These are phyloP conservation scores for Pythium utonaiense DNA, from an alignment of 352 stramenopile genomes.

Conservation along the genomic window DNA sequence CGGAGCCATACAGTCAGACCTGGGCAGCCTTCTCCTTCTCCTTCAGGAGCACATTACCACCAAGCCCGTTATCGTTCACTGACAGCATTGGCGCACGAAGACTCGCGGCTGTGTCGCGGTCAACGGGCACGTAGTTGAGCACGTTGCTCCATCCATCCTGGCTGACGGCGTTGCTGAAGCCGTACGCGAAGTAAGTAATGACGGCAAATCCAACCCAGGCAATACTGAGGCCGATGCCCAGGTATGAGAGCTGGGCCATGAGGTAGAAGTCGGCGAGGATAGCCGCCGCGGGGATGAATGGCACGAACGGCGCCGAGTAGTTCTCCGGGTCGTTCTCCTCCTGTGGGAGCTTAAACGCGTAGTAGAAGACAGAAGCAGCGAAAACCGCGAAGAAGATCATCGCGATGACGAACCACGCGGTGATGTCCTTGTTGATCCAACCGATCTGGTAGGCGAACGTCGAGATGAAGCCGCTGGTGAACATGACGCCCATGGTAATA, in stretches of 20 bases:
- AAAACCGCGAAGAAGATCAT: constrained; percentile 50
- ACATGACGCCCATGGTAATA: constrained; percentile 16
- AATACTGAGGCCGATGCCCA: constrained; percentile 15
- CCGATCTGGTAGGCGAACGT: constrained; percentile 70
- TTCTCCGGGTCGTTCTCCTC: constrained; percentile 37
- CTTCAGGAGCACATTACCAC: constrained; percentile 18
- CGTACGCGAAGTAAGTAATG: constrained; percentile 75
- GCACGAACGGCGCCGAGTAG: constrained; percentile 62
- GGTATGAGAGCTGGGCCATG: constrained; percentile 44
- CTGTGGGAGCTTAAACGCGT: constrained; percentile 60
- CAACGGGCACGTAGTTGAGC: constrained; percentile 44
- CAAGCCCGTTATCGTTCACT: constrained; percentile 38
- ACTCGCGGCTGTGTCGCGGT: constrained; percentile 14
- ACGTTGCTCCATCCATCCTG: constrained; percentile 54
- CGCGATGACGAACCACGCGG: constrained; percentile 32
- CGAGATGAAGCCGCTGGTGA: constrained; percentile 33
- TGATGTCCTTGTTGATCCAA: constrained; percentile 41
- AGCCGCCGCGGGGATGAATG: constrained; percentile 49
- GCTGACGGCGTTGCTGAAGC: constrained; percentile 58
- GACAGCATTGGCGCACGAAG: constrained; percentile 51
- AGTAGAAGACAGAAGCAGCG: constrained; percentile 28
- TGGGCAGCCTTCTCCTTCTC: constrained; percentile 28
- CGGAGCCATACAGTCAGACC: constrained; percentile 9
- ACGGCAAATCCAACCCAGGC: constrained; percentile 53
- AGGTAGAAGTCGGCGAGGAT: constrained; percentile 72